These are phyloP conservation scores for Lepidium africanum DNA, from an alignment of 345 rosid species.

Conservation along the genomic window DNA sequence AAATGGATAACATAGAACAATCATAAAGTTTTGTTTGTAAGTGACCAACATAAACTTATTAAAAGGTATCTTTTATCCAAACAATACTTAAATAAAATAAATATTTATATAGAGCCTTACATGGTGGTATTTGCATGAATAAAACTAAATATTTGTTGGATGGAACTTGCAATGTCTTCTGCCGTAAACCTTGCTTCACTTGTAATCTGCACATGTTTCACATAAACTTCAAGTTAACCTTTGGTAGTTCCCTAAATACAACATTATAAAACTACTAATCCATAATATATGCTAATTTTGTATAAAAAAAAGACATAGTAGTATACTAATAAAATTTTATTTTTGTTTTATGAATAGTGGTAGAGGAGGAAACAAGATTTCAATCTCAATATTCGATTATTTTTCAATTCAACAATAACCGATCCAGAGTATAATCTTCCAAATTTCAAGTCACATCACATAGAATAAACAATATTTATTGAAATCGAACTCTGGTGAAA, in stretches of 20 bases:
- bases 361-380: no score
- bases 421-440: no score
- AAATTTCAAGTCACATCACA: no score
- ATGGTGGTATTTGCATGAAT: conserved; percentile 74
- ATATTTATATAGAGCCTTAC: conserved; percentile 22
- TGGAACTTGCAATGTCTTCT: conserved; percentile 82
- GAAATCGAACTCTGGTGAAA: no score
- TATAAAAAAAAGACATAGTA: neutral
- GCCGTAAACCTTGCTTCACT: conserved; percentile 68
- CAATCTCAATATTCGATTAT: no score
- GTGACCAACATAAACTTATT: neutral
- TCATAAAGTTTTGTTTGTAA: neutral
- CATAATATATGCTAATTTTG: neutral
- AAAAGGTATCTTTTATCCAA: conserved; percentile 1
- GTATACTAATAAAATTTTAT: neutral
- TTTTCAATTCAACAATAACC: no score
- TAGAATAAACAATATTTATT: no score
- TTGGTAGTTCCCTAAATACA: neutral
- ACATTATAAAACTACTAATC: neutral
- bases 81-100: neutral
- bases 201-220: conserved; percentile 42
- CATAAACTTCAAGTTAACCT: neutral
- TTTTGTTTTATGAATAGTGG: neutral
- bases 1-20: conserved; percentile 5
- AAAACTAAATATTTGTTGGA: conserved; percentile 80